Conservation (phyloP, 495 filamentous ascomycete species). For the Achaetomiella virescens region DNA sequence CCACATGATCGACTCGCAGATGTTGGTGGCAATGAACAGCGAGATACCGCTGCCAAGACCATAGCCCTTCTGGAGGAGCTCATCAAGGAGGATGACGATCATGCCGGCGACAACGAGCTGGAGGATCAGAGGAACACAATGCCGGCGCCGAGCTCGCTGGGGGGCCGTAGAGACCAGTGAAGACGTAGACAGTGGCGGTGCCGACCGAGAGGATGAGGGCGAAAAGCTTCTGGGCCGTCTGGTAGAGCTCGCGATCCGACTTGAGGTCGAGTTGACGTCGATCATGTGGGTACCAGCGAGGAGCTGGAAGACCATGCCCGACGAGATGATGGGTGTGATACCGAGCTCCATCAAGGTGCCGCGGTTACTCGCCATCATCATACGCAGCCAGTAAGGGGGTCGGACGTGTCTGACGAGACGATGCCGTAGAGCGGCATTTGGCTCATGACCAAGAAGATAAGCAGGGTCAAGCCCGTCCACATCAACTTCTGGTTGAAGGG, state of each 20-base stretch:
- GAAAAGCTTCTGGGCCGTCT: conserved; percentile 99
- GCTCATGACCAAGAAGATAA: conserved; percentile 99
- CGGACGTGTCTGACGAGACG: conserved; percentile 91
- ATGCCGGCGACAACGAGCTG: conserved; percentile 95
- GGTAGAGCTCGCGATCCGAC: conserved; percentile 98
- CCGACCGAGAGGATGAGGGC: conserved; percentile 96
- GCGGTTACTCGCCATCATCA: conserved; percentile 99
- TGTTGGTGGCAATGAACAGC: conserved; percentile 99
- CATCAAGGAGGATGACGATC: conserved; percentile 97
- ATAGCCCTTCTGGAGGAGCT: conserved; percentile 99
- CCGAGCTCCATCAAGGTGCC: conserved; percentile 99
- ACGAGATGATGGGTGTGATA: conserved; percentile 98
- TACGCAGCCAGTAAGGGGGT: conserved; percentile 99
- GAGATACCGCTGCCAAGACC: conserved; percentile 97
- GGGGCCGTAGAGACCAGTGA: conserved; percentile 97
- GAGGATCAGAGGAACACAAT: conserved; percentile 96
- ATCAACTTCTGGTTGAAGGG: conserved; percentile 99
- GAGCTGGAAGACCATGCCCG: conserved; percentile 99
- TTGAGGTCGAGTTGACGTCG: conserved; percentile 99
- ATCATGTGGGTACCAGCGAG: conserved; percentile 99
- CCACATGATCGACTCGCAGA: conserved; percentile 99
- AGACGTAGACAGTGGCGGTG: conserved; percentile 92
- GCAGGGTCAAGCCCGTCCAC: conserved; percentile 96
- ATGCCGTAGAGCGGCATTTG: conserved; percentile 98
- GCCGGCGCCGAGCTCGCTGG: conserved; percentile 91